Base-by-base conservation (phyloP, 257 asterid genomes). In the Nicotiana obtusifolia region DNA sequence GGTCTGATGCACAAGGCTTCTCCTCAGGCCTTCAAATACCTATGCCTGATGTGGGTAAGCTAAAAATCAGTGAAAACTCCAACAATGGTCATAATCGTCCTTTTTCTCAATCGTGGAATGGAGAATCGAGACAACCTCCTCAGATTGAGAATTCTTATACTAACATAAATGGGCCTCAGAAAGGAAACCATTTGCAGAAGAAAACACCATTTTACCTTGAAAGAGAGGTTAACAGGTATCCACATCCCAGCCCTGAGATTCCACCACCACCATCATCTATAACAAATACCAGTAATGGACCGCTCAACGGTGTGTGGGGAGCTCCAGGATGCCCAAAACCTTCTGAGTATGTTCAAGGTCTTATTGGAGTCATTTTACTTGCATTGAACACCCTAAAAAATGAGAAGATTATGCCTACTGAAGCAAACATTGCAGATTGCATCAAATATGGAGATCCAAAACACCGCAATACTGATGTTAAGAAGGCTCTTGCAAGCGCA, bases 391-490 rank as follows among this genome's bases (percentile, higher is more conserved):
- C 95, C 81, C 93, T 95, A 65, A 92, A 90, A 86, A 90, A 68
- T 49, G 97, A 95, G 91, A 92, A 89, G 89, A 86, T 95, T 85
- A 81, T 91, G 95, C 99, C 99, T 14, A 93, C 97, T 13, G 94
- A 92, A 86, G 93, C 87, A 84, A 91, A 95, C 89, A 93, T 95
- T 41, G 37, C 89, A 28, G 93, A 91, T 88, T 95, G 98, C 90
- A 86, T 95, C 80, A 85, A 89, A 86, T 92, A 86, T 80, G 97
- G 97, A 71, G 94, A 91, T 73, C 85, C 83, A 68, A 86, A 84
- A 84, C 91, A 93, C 87, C 93, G 92, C 66, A 88, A 89, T 80
- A 90, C 95, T 78, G 97, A 95, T 87, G 93, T 92, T 80, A 91
- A 89, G 90, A 95, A 91, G 88, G 99, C 98, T 84, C 89, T 95